Evolutionary conservation across 495 filamentous ascomycete species (phyloP).

Genomic region (Lasiosphaeria miniovina): DNA sequence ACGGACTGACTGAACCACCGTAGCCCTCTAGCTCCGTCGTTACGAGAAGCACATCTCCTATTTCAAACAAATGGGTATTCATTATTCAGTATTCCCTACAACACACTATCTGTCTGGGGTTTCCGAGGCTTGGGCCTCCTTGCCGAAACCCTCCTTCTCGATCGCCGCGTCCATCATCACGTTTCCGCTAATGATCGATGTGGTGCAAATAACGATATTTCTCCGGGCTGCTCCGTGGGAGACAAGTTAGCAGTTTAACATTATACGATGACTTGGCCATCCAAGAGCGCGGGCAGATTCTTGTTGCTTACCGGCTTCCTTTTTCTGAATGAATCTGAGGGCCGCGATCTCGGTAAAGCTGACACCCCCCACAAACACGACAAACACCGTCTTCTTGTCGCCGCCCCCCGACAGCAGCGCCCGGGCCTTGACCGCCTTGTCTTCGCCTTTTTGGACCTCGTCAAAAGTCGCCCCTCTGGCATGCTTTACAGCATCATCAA

Average conservation of each 20-base stretch:
- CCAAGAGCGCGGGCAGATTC: neutral
- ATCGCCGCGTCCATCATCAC: constrained; percentile 86
- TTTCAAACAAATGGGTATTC: constrained; percentile 4
- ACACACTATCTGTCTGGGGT: neutral
- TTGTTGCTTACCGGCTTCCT: constrained; percentile 65
- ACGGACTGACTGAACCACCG: too few relatives aligned
- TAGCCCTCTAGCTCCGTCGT: too few relatives aligned
- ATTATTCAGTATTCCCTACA: too few relatives aligned
- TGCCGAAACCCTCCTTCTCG: constrained; percentile 66
- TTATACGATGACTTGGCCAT: neutral
- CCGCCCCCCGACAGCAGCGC: constrained; percentile 72
- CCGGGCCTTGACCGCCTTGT: constrained; percentile 86
- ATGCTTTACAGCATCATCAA: constrained; percentile 84
- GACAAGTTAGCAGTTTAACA: constrained; percentile 8
- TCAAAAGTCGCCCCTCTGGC: constrained; percentile 85
- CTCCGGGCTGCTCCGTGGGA: constrained; percentile 47
- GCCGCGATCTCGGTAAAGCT: constrained; percentile 96
- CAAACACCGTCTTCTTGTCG: constrained; percentile 78
- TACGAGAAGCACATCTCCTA: too few relatives aligned
- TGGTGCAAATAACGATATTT: constrained; percentile 89
- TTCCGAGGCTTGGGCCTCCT: constrained; percentile 19
- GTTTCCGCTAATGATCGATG: constrained; percentile 84
- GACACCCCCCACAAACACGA: constrained; percentile 93
- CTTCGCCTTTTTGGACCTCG: constrained; percentile 87
- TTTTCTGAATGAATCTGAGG: constrained; percentile 80